Conservation (phyloP, 208 protist species). For the Entamoeba invadens region DNA sequence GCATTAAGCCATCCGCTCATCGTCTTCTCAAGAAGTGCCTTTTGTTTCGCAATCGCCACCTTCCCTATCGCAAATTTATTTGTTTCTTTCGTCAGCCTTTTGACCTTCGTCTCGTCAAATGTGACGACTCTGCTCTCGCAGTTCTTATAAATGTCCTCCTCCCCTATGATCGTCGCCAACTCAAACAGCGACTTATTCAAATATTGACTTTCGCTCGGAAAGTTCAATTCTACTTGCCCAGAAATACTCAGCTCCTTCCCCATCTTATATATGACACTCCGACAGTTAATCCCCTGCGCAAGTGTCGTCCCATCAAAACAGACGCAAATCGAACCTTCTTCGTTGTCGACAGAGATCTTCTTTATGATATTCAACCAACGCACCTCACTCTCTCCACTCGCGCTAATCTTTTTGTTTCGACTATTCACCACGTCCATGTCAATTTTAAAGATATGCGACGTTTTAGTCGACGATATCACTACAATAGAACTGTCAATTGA, state of each 20-base stretch:
- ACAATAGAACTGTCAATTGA: background rate
- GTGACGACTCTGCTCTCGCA: background rate
- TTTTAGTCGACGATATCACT: background rate
- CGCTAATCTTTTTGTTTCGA: background rate
- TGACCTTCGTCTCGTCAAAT: background rate
- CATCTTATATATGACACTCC: background rate
- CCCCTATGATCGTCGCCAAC: background rate
- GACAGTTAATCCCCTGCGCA: background rate
- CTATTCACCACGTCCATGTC: too few relatives aligned
- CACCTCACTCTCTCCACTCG: background rate
- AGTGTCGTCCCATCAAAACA: background rate
- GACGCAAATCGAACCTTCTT: background rate
- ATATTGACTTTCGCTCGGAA: background rate
- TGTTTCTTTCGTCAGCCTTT: background rate
- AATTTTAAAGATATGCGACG: background rate
- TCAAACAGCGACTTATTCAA: background rate
- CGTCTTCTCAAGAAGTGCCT: background rate
- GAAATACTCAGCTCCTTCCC: background rate
- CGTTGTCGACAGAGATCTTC: background rate
- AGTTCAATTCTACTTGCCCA: background rate
- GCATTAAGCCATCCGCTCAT: background rate
- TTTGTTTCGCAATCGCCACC: background rate
- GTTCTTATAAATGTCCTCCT: background rate
- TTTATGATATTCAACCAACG: background rate
- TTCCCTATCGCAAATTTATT: background rate